Conservation (phyloP, 176 grass and related monocot genomes). For the Dendrocalamus sinicus region DNA sequence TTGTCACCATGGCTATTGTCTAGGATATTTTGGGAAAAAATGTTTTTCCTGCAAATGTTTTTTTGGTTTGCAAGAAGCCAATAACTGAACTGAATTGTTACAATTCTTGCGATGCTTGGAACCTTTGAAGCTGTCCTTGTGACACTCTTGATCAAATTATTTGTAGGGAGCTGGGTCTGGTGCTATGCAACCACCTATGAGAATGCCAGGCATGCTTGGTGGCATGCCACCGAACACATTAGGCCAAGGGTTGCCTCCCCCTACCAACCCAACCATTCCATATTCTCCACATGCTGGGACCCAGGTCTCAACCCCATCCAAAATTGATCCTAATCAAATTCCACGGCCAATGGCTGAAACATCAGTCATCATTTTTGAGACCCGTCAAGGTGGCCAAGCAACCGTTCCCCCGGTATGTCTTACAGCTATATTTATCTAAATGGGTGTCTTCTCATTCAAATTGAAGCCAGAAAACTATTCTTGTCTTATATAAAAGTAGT, state of each 20-base stretch:
- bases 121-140: not conserved
- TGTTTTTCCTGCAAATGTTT: not conserved
- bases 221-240: constrained; percentile 51
- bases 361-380: constrained; percentile 68
- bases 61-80: not conserved
- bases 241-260: constrained; percentile 51
- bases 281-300: constrained; percentile 73
- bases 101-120: constrained; percentile 25
- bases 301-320: constrained; percentile 71
- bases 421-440: constrained; percentile 15
- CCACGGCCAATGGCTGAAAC: constrained; percentile 71
- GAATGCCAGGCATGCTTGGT: constrained; percentile 51
- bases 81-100: constrained; percentile 18
- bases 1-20: not conserved
- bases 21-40: not conserved
- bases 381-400: constrained; percentile 77
- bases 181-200: constrained; percentile 49
- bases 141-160: constrained; percentile 31
- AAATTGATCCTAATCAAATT: constrained; percentile 93
- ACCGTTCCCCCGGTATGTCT: constrained; percentile 76
- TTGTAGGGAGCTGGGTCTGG: constrained; percentile 51
- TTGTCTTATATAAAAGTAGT: not conserved
- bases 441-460: not conserved
- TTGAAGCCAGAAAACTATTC: not conserved
- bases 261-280: constrained; percentile 53